Conservation (phyloP, 257 asterid species). For the Solanum medicagineum region DNA sequence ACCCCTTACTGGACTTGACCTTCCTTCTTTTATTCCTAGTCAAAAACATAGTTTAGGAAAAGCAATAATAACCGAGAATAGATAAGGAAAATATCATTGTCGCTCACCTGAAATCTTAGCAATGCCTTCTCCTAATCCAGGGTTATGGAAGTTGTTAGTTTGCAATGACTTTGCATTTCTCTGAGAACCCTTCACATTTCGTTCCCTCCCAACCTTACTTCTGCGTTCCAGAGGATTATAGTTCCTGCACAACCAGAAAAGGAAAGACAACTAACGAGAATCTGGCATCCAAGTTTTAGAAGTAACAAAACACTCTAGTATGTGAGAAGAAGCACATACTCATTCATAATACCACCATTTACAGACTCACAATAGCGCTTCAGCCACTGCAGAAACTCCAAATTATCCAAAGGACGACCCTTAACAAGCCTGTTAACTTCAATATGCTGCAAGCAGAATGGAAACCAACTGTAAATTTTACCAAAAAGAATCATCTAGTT, state of each 20-base stretch:
- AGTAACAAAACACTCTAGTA: neutral
- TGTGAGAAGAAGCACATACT: slow-evolving; percentile 28
- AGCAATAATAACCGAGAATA: neutral
- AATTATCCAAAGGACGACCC: slow-evolving; percentile 86
- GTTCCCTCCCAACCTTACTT: slow-evolving; percentile 66
- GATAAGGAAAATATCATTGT: neutral
- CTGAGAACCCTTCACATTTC: slow-evolving; percentile 40
- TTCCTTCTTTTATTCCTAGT: slow-evolving; percentile 41
- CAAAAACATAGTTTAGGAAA: neutral
- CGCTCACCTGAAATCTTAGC: slow-evolving; percentile 33
- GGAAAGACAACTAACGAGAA: neutral
- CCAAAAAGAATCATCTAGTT: neutral
- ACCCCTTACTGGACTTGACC: slow-evolving; percentile 14
- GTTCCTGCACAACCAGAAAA: slow-evolving; percentile 33
- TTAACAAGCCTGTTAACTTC: slow-evolving; percentile 88
- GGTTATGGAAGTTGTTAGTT: slow-evolving; percentile 36
- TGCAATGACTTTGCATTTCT: slow-evolving; percentile 61
- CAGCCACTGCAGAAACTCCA: slow-evolving; percentile 96
- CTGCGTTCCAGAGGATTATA: slow-evolving; percentile 84
- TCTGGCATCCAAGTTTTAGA: neutral
- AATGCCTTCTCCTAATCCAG: slow-evolving; percentile 30
- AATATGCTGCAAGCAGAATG: slow-evolving; percentile 52
- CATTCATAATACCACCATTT: slow-evolving; percentile 76
- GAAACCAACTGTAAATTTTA: neutral
- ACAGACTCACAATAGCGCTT: slow-evolving; percentile 86